phyloP scores from a whole-genome alignment of 202 grass and related monocot species.

The Saccharum hybrid region DNA sequence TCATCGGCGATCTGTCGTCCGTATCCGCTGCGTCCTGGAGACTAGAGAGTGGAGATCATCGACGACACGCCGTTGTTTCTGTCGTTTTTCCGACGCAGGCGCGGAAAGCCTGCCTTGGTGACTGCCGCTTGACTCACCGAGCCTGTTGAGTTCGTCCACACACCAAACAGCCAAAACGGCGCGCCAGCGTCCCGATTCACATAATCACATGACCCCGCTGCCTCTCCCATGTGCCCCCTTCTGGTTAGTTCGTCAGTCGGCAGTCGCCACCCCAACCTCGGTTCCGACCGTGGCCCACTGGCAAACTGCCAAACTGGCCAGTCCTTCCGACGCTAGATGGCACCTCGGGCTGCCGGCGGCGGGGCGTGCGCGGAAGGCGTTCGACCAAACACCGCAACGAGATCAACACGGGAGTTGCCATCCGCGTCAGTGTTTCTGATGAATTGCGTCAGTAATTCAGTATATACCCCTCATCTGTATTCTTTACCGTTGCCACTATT shows the following conservation, averaged over 20 bases:
- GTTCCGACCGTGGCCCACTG: not conserved
- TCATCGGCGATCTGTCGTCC: not conserved
- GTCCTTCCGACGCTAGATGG: not conserved
- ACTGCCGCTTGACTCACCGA: not conserved
- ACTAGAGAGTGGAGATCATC: not conserved
- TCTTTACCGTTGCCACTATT: not conserved
- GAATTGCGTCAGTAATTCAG: not conserved
- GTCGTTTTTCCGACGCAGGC: not conserved
- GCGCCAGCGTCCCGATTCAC: constrained; percentile 4
- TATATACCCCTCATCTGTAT: not conserved
- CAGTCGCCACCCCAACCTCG: not conserved
- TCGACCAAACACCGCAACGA: not conserved
- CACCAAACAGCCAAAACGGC: not conserved
- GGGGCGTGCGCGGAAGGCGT: not conserved
- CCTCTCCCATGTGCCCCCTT: not conserved
- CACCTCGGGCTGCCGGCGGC: not conserved
- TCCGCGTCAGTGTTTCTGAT: not conserved
- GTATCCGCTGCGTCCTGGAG: not conserved
- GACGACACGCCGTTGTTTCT: not conserved
- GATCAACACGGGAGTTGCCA: not conserved
- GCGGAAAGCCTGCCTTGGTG: not conserved
- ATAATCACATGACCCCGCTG: not conserved
- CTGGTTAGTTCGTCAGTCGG: not conserved
- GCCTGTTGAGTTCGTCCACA: not conserved
- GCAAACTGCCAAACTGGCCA: not conserved